These are phyloP conservation scores for Pyropia haitanensis DNA, from an alignment of 23 red algal species.

Conservation along the genomic window DNA sequence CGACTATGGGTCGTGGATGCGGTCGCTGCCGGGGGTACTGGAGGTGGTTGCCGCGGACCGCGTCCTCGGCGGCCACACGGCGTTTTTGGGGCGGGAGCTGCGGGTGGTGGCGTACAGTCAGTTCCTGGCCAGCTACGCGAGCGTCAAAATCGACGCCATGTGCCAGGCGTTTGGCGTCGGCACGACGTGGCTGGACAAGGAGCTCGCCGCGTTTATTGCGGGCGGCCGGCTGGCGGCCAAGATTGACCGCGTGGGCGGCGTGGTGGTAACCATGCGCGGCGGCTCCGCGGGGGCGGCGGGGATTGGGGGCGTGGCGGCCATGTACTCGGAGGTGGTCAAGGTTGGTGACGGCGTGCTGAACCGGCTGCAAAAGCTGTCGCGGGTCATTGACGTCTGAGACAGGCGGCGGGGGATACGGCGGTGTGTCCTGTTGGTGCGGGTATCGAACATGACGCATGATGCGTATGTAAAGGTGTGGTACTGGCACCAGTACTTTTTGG, in stretches of 20 bases:
- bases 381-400: slow-evolving; percentile 90
- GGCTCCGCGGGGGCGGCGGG: slow-evolving; percentile 31
- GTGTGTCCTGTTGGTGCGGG: no score
- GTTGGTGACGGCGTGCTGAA: slow-evolving; percentile 92
- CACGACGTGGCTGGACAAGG: slow-evolving; percentile 63
- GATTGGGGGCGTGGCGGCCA: slow-evolving; percentile 11
- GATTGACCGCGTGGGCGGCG: slow-evolving; percentile 85
- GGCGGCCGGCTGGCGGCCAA: slow-evolving; percentile 82
- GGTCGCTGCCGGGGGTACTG: slow-evolving; percentile 62
- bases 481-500: neutral
- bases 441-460: neutral
- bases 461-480: neutral
- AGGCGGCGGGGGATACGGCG: slow-evolving; percentile 1
- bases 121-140: slow-evolving; percentile 84
- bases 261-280: slow-evolving; percentile 75
- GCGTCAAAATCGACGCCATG: slow-evolving; percentile 84
- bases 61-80: slow-evolving; percentile 48
- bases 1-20: slow-evolving; percentile 68
- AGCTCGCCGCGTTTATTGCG: slow-evolving; percentile 85
- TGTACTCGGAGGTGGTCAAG: slow-evolving; percentile 85
- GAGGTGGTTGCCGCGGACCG: slow-evolving; percentile 51
- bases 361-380: slow-evolving; percentile 90
- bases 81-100: slow-evolving; percentile 77
- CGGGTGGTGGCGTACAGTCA: slow-evolving; percentile 84
- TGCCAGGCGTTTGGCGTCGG: slow-evolving; percentile 76